Evolutionary conservation across 805 yeast species (phyloP).

Genomic region (Wickerhamomyces canadensis): DNA sequence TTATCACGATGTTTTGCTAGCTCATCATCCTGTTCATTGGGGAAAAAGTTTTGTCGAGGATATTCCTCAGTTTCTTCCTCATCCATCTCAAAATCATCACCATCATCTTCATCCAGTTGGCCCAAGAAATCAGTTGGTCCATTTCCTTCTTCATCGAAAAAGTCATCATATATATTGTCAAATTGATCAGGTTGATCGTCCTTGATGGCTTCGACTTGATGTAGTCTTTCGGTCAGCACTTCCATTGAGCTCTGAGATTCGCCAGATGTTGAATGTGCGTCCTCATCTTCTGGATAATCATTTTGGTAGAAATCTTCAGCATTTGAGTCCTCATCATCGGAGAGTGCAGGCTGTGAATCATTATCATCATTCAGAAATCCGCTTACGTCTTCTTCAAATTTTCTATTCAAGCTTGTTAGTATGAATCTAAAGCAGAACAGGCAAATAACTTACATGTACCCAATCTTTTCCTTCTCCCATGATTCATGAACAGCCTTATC

Average conservation of each 20-base stretch:
- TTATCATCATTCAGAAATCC: slow-evolving; percentile 28
- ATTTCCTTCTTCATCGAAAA: slow-evolving; percentile 69
- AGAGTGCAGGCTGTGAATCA: slow-evolving; percentile 35
- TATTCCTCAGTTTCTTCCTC: slow-evolving; percentile 29
- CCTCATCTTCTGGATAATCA: slow-evolving; percentile 94
- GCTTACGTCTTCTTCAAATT: slow-evolving; percentile 35
- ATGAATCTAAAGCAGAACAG: too few relatives aligned
- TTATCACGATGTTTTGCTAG: slow-evolving; percentile 58
- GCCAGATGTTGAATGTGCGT: slow-evolving; percentile 37
- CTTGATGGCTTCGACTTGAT: slow-evolving; percentile 7
- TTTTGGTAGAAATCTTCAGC: slow-evolving; percentile 90
- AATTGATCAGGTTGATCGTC: slow-evolving; percentile 19
- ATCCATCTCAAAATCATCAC: slow-evolving; percentile 29
- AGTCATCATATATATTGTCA: slow-evolving; percentile 50
- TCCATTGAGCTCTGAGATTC: slow-evolving; percentile 14
- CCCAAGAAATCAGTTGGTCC: slow-evolving; percentile 28
- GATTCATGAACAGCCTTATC: slow-evolving; percentile 56
- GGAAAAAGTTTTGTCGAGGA: slow-evolving; percentile 49
- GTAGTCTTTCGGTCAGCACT: slow-evolving; percentile 11
- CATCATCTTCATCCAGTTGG: slow-evolving; percentile 28
- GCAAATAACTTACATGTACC: slow-evolving; percentile 27
- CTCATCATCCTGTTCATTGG: slow-evolving; percentile 51
- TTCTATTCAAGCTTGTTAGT: slow-evolving; percentile 6
- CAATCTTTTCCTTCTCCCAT: slow-evolving; percentile 28
- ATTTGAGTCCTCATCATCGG: slow-evolving; percentile 81